These are phyloP conservation scores for Entomortierella chlamydospora DNA, from an alignment of 192 early-diverging fungal genomes.

Conservation along the genomic window DNA sequence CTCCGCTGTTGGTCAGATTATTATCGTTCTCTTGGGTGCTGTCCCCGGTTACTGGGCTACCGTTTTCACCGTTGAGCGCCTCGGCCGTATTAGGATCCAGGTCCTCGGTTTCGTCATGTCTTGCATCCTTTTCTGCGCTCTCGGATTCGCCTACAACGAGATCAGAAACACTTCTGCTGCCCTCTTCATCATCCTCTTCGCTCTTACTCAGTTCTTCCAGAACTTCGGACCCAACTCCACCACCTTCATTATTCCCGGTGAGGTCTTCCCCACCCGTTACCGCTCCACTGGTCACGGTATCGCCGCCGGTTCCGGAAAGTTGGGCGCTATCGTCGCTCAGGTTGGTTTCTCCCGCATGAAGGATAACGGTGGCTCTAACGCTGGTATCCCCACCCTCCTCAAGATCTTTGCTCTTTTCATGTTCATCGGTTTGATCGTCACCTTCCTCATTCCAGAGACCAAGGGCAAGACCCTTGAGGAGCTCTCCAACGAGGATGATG, in stretches of 20 bases:
- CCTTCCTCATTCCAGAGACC: constrained; percentile 78
- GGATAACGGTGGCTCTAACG: constrained; percentile 73
- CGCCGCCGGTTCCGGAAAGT: constrained; percentile 79
- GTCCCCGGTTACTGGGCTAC: constrained; percentile 93
- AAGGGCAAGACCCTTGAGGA: constrained; percentile 83
- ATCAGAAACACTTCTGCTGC: constrained; percentile 65
- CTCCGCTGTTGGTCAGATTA: constrained; percentile 86
- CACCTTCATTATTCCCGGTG: constrained; percentile 85
- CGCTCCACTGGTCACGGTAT: constrained; percentile 83
- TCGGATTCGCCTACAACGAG: constrained; percentile 73
- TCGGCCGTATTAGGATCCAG: constrained; percentile 93
- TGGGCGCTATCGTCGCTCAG: constrained; percentile 79
- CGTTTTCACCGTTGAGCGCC: constrained; percentile 82
- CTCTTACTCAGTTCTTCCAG: constrained; percentile 81
- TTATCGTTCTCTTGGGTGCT: constrained; percentile 83
- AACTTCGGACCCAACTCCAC: constrained; percentile 96
- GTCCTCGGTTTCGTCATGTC: constrained; percentile 84
- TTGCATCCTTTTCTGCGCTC: constrained; percentile 75
- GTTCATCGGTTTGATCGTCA: constrained; percentile 71
- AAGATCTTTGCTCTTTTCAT: constrained; percentile 81
- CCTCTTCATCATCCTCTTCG: constrained; percentile 71
- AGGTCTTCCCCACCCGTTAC: constrained; percentile 85
- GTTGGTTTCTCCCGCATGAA: constrained; percentile 78
- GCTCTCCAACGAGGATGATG: constrained; percentile 47
- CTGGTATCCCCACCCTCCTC: constrained; percentile 68